Evolutionary conservation across 805 yeast genomes (phyloP).

Genomic region (Kregervanrija delftensis): DNA sequence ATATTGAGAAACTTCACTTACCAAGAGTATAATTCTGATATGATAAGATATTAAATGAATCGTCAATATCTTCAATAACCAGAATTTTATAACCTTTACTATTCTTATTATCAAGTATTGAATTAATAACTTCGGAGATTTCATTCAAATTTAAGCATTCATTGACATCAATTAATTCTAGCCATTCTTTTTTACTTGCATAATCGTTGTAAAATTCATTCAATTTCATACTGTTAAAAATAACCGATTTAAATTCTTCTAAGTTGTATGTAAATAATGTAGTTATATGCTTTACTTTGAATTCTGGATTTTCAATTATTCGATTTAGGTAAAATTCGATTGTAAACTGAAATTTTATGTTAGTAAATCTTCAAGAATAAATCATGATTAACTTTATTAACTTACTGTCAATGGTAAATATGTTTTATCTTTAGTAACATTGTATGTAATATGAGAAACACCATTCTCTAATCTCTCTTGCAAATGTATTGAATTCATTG

Average conservation of each 20-base stretch:
- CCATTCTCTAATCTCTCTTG: too few species aligned
- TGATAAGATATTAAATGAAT: slow-evolving; percentile 20
- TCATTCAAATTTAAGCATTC: slow-evolving; percentile 13
- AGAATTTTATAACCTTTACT: slow-evolving; percentile 8
- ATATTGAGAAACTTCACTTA: slow-evolving; percentile 10
- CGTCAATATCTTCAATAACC: slow-evolving; percentile 24
- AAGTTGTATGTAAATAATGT: slow-evolving; percentile 10
- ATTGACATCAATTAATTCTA: slow-evolving; percentile 6
- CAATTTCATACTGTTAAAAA: background rate
- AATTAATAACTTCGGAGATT: slow-evolving; percentile 8
- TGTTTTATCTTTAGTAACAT: too few species aligned
- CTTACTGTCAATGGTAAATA: too few species aligned
- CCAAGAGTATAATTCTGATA: slow-evolving; percentile 18
- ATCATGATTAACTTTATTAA: too few species aligned
- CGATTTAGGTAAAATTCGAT: slow-evolving; percentile 13
- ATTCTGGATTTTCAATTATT: background rate
- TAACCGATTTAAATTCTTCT: slow-evolving; percentile 3
- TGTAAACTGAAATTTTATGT: slow-evolving; percentile 9
- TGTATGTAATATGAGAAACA: too few species aligned
- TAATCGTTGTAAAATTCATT: background rate
- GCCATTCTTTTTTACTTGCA: background rate
- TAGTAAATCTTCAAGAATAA: background rate
- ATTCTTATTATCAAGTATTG: background rate
- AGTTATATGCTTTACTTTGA: slow-evolving; percentile 10
- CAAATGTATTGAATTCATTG: too few species aligned